Evolutionary conservation across 2,329 filamentous ascomycete species (phyloP), one percentile per base, ranked within the genome.

Genomic region (Amphichorda felina): DNA sequence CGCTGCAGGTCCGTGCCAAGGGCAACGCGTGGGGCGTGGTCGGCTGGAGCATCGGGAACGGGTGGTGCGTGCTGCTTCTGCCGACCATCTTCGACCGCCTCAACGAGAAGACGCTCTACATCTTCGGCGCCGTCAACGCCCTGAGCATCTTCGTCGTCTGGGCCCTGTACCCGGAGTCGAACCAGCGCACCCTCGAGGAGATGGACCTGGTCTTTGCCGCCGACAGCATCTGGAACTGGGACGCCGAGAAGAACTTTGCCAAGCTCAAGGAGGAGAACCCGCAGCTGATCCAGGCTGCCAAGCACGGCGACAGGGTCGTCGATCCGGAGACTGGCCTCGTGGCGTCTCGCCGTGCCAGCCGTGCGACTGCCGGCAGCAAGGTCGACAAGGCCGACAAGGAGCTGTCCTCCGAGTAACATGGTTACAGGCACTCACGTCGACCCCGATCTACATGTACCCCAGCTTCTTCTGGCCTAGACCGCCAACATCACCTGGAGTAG

Each of bases 11-110:
- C 1, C 70, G 82, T 16, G 81, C 82, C 2, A 79, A 80, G 45
- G 82, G 81, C 5, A 86, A 85, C 40, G 79, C 81, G 0, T 85
- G 75, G 70, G 80, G 82, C 15, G 80, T 86, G 0, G 70, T 84
- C 0, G 81, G 82, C 0, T 87, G 81, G 82, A 73, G 67, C 11
- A 82, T 86, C 34, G 81, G 82, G 0, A 84, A 84, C 43, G 79
- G 79, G 13, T 82, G 76, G 75, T 38, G 38, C 24, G 55, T 56
- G 1, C 59, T 76, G 0, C 55, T 76, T 1, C 66, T 68, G 8
- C 72, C 72, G 0, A 61, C 68, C n/a, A 78, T 79, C 56, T 79
- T 83, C 49, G 56, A 63, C 38, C 60, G 64, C 5, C 73, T 86
- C 35, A 67, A 70, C 16, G 77, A 83, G 42, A 83, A 82, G 48